Evolutionary conservation across 2,329 filamentous ascomycete genomes (phyloP).

Genomic region (Emergomyces orientalis): DNA sequence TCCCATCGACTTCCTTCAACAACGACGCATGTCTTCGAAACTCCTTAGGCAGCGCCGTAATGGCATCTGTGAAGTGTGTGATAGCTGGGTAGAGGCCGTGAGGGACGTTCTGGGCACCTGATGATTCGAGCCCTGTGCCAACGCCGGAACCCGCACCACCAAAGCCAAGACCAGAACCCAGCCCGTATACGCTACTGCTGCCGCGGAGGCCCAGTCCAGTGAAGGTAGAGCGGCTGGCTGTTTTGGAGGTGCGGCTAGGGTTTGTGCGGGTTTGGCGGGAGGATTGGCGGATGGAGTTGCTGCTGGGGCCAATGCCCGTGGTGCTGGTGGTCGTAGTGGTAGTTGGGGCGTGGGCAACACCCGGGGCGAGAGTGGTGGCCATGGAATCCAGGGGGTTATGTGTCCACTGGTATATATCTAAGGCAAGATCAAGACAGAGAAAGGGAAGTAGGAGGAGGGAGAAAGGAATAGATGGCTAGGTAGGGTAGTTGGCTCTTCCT

Average conservation of each 20-base stretch:
- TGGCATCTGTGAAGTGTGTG: constrained; percentile 76
- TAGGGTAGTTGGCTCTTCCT: background rate
- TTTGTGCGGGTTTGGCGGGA: constrained; percentile 42
- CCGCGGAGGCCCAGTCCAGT: constrained; percentile 14
- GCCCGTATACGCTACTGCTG: background rate
- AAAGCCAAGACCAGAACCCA: background rate
- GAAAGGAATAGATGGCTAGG: background rate
- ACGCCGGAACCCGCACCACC: background rate
- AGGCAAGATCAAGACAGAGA: background rate
- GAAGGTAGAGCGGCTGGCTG: constrained; percentile 33
- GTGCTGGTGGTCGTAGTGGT: background rate
- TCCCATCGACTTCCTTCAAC: constrained; percentile 94
- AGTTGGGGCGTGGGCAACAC: background rate
- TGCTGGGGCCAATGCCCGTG: constrained; percentile 18
- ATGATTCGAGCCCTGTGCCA: constrained; percentile 10
- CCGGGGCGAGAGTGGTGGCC: background rate
- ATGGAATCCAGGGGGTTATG: background rate
- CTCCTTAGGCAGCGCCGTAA: constrained; percentile 86
- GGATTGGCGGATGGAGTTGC: constrained; percentile 29
- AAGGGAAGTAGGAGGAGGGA: background rate
- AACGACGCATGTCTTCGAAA: constrained; percentile 92
- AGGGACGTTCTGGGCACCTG: constrained; percentile 19
- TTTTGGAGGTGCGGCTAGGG: constrained; percentile 41
- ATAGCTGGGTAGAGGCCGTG: constrained; percentile 56
- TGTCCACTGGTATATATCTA: background rate